Base-by-base conservation (phyloP, 202 grass and related monocot genomes). In the Bolboschoenoplectus hybrid region DNA sequence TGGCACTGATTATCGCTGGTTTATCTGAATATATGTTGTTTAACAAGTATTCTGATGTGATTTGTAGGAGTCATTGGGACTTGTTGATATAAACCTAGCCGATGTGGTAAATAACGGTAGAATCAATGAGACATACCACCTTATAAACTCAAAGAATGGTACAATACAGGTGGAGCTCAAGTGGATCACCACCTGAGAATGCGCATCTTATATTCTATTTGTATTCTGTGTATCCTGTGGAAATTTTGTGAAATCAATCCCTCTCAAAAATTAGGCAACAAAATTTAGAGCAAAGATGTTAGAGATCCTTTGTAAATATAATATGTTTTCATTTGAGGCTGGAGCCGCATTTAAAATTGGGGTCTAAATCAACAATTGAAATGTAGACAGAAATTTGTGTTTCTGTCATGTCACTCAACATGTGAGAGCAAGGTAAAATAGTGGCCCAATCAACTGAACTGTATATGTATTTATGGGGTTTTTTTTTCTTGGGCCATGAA, bases 141-240 rank as follows among this genome's bases (percentile, higher is more conserved):
- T 98, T 13, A 96, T 98, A 84, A 96, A 98, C 89, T 98, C 96
- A 16, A 89, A 84, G 65, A 96, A 94, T 70, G 93, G 97, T 63
- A 92, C 8, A 45, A 45, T 98, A 58, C 87, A 91, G 32, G 63
- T 96, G 7, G 93, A 98, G 46, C 90, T 96, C 6, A 90, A 89
- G 80, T 96, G 97, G 97, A 94, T 65, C 86, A 88, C 86, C 4
- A 89, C 87, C 9, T 95, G 88, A 92, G 63, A 38, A 19, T 84
- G 5, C 40, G 50, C 11, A 71, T 55, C 49, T 32, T 9, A 9
- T 69, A 63, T 20, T 26, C 32, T 52, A 10, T 57, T 35, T 36
- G 66, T 73, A 61, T 67, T 13, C 51, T 35, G 35, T 79, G 26
- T 9, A 56, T 55, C 6, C 16, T 79, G n/a, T 79, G n/a, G 35